phyloP scores from a whole-genome alignment of 306 rosid genomes.

The Luffa acutangula region DNA sequence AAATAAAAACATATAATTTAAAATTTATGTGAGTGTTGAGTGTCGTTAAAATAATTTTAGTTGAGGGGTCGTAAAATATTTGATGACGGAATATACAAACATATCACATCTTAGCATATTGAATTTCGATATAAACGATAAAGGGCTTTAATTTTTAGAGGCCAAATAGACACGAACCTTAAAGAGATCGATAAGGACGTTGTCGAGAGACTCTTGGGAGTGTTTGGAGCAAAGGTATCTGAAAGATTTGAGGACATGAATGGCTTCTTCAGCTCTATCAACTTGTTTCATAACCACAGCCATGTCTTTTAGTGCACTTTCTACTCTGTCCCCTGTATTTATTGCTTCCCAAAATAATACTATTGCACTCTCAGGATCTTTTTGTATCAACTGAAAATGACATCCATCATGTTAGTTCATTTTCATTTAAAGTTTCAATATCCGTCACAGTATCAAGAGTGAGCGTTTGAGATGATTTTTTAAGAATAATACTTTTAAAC shows the following conservation, averaged over 20 bases:
- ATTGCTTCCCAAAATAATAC: constrained; percentile 75
- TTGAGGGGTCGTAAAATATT: too few species aligned
- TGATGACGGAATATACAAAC: too few species aligned
- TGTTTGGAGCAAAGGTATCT: constrained; percentile 64
- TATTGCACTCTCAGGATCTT: constrained; percentile 72
- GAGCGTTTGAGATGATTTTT: not conserved
- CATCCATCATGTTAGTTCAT: too few species aligned
- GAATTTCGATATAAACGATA: too few species aligned
- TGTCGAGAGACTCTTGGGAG: constrained; percentile 86
- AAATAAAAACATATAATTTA: too few species aligned
- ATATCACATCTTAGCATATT: too few species aligned
- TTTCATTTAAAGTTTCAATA: too few species aligned
- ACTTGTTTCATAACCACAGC: constrained; percentile 85
- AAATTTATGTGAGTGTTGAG: too few species aligned
- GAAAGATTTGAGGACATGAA: constrained; percentile 60
- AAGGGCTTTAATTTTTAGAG: not conserved
- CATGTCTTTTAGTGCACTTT: constrained; percentile 91
- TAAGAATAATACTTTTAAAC: too few species aligned
- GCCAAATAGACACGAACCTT: constrained; percentile 32
- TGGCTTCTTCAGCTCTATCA: constrained; percentile 73
- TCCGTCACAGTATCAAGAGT: too few species aligned
- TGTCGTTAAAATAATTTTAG: too few species aligned
- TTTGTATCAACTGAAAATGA: constrained; percentile 48
- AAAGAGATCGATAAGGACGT: constrained; percentile 69
- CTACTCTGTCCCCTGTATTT: constrained; percentile 69